Base-by-base conservation (phyloP, 2,329 filamentous ascomycete species). In the Cladorrhinum sp. region DNA sequence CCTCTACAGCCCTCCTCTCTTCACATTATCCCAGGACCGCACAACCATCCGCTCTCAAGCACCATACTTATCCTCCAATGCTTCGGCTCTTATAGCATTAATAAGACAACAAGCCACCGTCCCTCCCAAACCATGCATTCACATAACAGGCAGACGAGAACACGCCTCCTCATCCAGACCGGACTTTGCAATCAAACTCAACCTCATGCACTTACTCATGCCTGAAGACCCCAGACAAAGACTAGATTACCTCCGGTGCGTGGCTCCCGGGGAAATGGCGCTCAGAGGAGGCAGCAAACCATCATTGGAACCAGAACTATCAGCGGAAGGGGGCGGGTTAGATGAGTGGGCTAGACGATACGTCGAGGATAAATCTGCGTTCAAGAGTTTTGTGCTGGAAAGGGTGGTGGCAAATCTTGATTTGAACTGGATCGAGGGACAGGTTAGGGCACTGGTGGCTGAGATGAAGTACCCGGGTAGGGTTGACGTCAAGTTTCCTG, bases 371-470 rank as follows among this genome's bases (percentile, higher is more conserved):
- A 64, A 70, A 29, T 74, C 76, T 8, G 64, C 70, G 6, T 73
- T 79, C 67, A 82, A 81, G 71, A 73, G 73, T 7, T 85, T 85
- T 65, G 72, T 74, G 8, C 73, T 85, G 7, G 79, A 83, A 64
- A 76, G 83, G 1, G 77, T 78, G 27, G 79, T 85, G 12, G 78
- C 77, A 20, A 85, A 85, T 67, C 74, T 84, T 61, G 81, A 85
- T 66, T 76, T 76, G n/a, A 72, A 72, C 57, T 84, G 81, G 77
- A 70, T 85, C 13, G 81, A 84, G 67, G 81, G 82, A 8, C 79
- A 82, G 64, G 73, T 85, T 27, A 77, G 82, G 36, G 78, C 76
- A 58, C 74, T 85, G 7, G 71, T 85, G 9, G 79, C 79, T 1
- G 70, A 77, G 9, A 79, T 77, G 32, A 74, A 75, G 22, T 85